These are phyloP conservation scores for Chalciporus pseudorubinellus DNA, from an alignment of 768 basidiomycete genomes.

Conservation along the genomic window DNA sequence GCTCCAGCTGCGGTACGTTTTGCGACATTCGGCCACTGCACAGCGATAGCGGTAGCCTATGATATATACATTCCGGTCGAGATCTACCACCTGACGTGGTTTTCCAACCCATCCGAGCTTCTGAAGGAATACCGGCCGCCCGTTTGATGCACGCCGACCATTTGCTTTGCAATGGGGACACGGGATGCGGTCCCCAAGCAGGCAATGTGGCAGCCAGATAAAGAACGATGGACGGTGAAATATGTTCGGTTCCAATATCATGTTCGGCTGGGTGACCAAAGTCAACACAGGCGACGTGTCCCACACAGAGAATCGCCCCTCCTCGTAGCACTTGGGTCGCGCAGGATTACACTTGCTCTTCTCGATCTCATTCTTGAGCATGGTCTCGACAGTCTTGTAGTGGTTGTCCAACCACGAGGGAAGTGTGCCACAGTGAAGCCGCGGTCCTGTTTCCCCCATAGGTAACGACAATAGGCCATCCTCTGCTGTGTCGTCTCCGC, in stretches of 20 bases:
- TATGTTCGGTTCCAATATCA: background rate
- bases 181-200: background rate
- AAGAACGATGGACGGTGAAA: background rate
- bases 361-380: background rate
- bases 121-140: background rate
- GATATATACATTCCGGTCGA: slow-evolving; percentile 19
- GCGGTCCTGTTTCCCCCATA: background rate
- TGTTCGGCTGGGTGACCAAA: background rate
- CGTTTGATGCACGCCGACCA: background rate
- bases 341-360: background rate
- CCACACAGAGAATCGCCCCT: background rate
- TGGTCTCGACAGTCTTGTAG: background rate
- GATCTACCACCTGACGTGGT: slow-evolving; percentile 13
- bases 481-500: background rate
- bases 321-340: slow-evolving; percentile 2
- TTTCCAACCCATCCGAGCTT: background rate
- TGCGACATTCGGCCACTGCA: slow-evolving; percentile 3
- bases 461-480: too few species aligned
- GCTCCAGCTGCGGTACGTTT: slow-evolving; percentile 31
- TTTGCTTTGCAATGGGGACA: background rate
- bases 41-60: slow-evolving; percentile 27
- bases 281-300: background rate
- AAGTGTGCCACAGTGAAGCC: background rate
- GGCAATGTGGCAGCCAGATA: background rate
- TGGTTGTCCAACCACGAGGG: background rate